A percentile compares a stretch with the other conserved stretches of the same genome.
phyloP scores from a whole-genome alignment of 164 flowering plant species.

The Akebia trifoliata region DNA sequence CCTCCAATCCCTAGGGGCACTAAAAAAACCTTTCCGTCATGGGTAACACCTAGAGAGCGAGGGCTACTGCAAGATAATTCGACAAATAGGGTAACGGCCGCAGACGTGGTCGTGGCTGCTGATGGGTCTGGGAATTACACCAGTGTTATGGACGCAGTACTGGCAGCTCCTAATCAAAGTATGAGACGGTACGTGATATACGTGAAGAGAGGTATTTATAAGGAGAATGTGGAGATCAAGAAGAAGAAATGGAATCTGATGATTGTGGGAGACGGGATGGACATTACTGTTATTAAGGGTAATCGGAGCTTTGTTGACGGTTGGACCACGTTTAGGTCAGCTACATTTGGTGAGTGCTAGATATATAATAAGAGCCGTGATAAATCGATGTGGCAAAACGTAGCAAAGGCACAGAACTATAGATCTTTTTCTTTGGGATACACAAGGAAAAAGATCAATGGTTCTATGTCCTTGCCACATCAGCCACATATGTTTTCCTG shows the following conservation, averaged over 20 bases:
- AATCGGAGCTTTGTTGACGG: conserved; percentile 13
- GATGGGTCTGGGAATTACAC: conserved; percentile 76
- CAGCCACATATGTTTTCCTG: too few relatives aligned
- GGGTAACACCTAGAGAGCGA: conserved; percentile 45
- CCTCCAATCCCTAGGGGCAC: too few relatives aligned
- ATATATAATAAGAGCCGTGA: too few relatives aligned
- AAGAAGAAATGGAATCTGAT: conserved; percentile 57
- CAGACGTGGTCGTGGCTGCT: conserved; percentile 55
- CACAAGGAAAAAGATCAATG: too few relatives aligned
- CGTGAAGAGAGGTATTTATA: conserved; percentile 47
- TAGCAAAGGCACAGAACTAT: too few relatives aligned
- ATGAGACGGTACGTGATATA: conserved; percentile 33
- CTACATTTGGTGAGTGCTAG: conserved; percentile 5
- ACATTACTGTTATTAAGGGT: conserved; percentile 25
- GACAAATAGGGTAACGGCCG: conserved; percentile 13
- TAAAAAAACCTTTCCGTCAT: conserved; percentile 58
- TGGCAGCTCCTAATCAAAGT: conserved; percentile 54
- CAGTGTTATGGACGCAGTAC: conserved; percentile 53
- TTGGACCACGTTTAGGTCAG: conserved; percentile 14
- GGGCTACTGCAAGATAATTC: conserved; percentile 44
- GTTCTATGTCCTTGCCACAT: too few relatives aligned
- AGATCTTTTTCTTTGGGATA: too few relatives aligned
- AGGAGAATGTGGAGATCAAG: conserved; percentile 52
- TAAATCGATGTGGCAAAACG: too few relatives aligned
- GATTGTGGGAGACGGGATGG: conserved; percentile 60